Base-by-base conservation (phyloP, 306 rosid genomes). In the Rosa multiflora region DNA sequence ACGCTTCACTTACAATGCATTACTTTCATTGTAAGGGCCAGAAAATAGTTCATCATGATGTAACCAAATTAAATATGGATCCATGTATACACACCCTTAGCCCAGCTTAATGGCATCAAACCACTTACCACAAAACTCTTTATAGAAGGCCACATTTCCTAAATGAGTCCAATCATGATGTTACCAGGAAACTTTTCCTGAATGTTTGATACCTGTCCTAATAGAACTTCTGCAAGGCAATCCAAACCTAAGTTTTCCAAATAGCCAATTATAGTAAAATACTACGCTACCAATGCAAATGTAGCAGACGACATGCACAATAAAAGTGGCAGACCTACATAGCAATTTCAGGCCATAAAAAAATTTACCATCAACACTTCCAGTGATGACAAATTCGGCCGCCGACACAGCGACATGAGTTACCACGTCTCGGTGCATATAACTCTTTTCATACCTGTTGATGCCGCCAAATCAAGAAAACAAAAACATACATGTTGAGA, bases 341-440 rank as follows among this genome's bases (percentile, higher is more conserved):
- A 12, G 11, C 23, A 26, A 18, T 9, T 39, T 18, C 76, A 14
- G 48, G 58, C 35, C 67, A 20, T 6, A 13, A 8, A 21, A 47
- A 39, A 20, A 55, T 11, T 58, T 89, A 93, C 99, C 99, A 81
- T 95, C 99, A 69, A 82, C 77, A 82, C 99, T 95, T 84, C 99
- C 99, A 43, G 99, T 95, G 14, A 93, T 85, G 77, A 95, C 86
- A 86, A 93, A 95, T 13, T 91, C 97, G 0, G 97, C 99, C n/a
- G 88, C 52, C 0, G 98, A 93, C 74, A 93, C 98, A 79, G 94
- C 97, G 61, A 93, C 98, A 87, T 95, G 99, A 0, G 97, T 95
- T 78, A 91, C 98, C 85, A 95, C 98, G 44, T 93, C 97, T 0
- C 98, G 93, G 74, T 95, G 99, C 99, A 95, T 95, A 78, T 93